phyloP scores from a whole-genome alignment of 73 alveolate species.

The Tetrahymena elliotti region DNA sequence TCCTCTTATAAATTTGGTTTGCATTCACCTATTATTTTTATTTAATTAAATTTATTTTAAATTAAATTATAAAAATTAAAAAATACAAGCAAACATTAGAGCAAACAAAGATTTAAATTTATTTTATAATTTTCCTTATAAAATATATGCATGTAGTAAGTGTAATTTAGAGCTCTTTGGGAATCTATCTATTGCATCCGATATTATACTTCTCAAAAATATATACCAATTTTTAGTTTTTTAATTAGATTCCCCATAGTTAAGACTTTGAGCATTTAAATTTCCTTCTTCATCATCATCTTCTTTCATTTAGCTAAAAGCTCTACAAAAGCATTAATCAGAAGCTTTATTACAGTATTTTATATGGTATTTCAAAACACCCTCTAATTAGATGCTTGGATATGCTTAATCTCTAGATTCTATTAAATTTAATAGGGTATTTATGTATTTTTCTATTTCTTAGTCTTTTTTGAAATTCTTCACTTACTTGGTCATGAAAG shows the following conservation, averaged over 20 bases:
- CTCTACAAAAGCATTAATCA: slow-evolving; percentile 15
- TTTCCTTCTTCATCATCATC: slow-evolving; percentile 25
- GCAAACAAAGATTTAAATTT: not conserved
- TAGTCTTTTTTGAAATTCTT: slow-evolving; percentile 1
- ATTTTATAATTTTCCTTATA: not conserved
- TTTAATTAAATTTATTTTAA: not conserved
- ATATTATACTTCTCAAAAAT: not conserved
- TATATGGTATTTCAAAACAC: slow-evolving; percentile 5
- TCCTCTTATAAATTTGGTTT: slow-evolving; percentile 21
- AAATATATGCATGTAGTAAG: not conserved
- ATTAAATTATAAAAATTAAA: not conserved
- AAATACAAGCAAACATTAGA: not conserved
- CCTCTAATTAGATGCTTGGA: slow-evolving; percentile 16
- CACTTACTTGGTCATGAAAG: not conserved
- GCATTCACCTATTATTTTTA: not conserved
- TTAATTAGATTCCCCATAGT: not conserved
- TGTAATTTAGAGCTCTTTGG: not conserved
- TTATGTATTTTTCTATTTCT: not conserved
- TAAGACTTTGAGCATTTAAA: not conserved
- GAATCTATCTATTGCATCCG: not conserved
- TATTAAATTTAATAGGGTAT: not conserved
- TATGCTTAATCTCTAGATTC: slow-evolving; percentile 8
- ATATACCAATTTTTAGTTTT: not conserved
- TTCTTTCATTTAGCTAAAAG: not conserved
- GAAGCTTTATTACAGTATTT: not conserved